Percentiles rank a stretch among this genome's conserved stretches.
These are phyloP conservation scores for Gossypium australe DNA, from an alignment of 345 rosid genomes.

Conservation along the genomic window DNA sequence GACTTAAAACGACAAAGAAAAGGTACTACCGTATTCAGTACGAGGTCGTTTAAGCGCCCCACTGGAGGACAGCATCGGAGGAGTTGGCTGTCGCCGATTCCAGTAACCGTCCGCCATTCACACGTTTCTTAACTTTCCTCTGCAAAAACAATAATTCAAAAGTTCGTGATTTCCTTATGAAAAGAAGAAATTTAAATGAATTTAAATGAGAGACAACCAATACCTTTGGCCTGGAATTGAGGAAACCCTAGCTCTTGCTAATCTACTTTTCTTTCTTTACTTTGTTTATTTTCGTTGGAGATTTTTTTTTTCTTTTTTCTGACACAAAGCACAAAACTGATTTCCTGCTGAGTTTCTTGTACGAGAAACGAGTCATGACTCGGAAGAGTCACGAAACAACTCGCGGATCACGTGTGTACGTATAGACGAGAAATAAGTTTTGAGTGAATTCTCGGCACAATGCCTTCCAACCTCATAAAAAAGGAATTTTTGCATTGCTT, in stretches of 20 bases:
- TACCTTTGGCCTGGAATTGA: neutral
- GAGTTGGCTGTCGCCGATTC: constrained; percentile 53
- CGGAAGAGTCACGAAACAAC: neutral
- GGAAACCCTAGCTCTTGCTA: neutral
- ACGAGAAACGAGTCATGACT: neutral
- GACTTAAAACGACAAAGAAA: neutral
- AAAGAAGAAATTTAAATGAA: neutral
- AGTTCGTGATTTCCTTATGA: no score
- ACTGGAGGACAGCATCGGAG: constrained; percentile 30
- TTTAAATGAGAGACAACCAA: neutral
- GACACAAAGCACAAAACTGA: neutral
- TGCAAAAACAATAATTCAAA: neutral
- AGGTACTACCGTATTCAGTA: constrained; percentile 44
- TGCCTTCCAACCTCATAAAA: no score
- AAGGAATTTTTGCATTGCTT: no score
- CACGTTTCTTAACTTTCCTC: neutral
- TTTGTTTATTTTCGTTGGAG: neutral
- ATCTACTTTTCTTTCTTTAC: no score
- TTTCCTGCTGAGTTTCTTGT: neutral
- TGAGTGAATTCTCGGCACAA: no score
- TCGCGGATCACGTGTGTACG: no score
- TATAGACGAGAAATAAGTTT: no score
- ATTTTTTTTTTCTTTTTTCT: neutral
- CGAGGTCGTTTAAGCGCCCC: constrained; percentile 57
- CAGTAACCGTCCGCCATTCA: constrained; percentile 64